These are phyloP conservation scores for Carex arenaria DNA, from an alignment of 202 grass and related monocot genomes.

Conservation along the genomic window DNA sequence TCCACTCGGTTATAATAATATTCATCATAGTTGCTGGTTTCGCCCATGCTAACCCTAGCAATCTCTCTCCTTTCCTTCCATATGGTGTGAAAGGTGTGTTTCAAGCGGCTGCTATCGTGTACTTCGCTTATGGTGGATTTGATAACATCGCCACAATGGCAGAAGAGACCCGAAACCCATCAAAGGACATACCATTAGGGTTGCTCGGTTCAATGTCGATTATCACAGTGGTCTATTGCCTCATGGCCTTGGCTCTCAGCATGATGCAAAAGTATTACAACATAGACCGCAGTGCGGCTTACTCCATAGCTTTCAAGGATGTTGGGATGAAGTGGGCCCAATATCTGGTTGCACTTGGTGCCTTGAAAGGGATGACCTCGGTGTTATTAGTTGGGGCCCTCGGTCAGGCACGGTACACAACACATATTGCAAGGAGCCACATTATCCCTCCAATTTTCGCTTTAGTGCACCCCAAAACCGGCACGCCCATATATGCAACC, in stretches of 20 bases:
- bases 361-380: conserved; percentile 96
- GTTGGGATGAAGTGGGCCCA: conserved; percentile 77
- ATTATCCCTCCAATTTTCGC: conserved; percentile 94
- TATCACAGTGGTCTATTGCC: conserved; percentile 72
- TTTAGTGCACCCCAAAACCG: conserved; percentile 75
- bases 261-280: conserved; percentile 87
- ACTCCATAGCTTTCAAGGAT: conserved; percentile 62
- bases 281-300: conserved; percentile 54
- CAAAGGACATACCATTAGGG: conserved; percentile 73
- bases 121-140: conserved; percentile 89
- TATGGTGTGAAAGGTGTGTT: conserved; percentile 62
- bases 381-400: conserved; percentile 87
- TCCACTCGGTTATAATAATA: conserved; percentile 53
- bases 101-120: conserved; percentile 75
- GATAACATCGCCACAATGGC: conserved; percentile 93
- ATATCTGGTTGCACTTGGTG: conserved; percentile 81
- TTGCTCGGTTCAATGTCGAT: conserved; percentile 69
- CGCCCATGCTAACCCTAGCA: conserved; percentile 48
- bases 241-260: conserved; percentile 77
- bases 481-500: conserved; percentile 78
- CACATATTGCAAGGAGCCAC: conserved; percentile 95
- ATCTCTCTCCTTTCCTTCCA: conserved; percentile 72
- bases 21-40: conserved; percentile 73
- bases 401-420: conserved; percentile 74
- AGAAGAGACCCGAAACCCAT: conserved; percentile 80